phyloP scores from a whole-genome alignment of 2,329 filamentous ascomycete genomes.

The Cytospora paraplurivora region DNA sequence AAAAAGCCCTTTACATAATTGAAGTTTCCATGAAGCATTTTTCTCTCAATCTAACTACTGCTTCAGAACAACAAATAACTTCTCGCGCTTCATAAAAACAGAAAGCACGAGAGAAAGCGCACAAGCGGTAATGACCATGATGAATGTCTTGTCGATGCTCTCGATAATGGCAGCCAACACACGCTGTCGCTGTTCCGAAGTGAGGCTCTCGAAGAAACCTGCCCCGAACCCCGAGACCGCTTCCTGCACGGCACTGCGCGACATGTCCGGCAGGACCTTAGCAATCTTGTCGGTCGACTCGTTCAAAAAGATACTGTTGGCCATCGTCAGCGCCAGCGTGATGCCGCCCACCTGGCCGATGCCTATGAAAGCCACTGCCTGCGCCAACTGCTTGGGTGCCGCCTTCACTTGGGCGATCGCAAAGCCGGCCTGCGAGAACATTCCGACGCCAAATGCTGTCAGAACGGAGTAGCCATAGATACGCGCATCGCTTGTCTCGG shows the following conservation, averaged over 20 bases:
- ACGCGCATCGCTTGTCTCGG: slow-evolving; percentile 28
- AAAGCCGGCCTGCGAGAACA: slow-evolving; percentile 40
- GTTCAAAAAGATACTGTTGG: slow-evolving; percentile 42
- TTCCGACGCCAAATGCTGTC: slow-evolving; percentile 42
- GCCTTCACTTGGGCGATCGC: slow-evolving; percentile 41
- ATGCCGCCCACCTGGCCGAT: slow-evolving; percentile 38
- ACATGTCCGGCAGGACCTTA: slow-evolving; percentile 2
- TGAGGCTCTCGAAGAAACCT: slow-evolving; percentile 3
- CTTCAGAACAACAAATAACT: neutral
- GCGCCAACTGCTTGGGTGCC: slow-evolving; percentile 33
- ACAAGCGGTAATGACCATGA: slow-evolving; percentile 8
- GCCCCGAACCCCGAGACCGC: neutral
- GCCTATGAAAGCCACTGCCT: slow-evolving; percentile 41
- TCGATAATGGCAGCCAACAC: slow-evolving; percentile 6
- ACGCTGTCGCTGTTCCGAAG: neutral
- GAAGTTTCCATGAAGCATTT: no score
- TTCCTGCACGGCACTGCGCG: neutral
- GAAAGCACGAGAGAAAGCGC: slow-evolving; percentile 3
- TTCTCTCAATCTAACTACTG: neutral
- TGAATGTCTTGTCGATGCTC: slow-evolving; percentile 11
- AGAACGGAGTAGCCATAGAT: slow-evolving; percentile 40
- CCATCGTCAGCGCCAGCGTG: slow-evolving; percentile 39
- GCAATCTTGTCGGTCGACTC: neutral
- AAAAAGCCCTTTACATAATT: no score
- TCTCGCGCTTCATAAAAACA: slow-evolving; percentile 3